Evolutionary conservation across 1,139 yeast genomes (phyloP).

Genomic region (Diutina siamensis): DNA sequence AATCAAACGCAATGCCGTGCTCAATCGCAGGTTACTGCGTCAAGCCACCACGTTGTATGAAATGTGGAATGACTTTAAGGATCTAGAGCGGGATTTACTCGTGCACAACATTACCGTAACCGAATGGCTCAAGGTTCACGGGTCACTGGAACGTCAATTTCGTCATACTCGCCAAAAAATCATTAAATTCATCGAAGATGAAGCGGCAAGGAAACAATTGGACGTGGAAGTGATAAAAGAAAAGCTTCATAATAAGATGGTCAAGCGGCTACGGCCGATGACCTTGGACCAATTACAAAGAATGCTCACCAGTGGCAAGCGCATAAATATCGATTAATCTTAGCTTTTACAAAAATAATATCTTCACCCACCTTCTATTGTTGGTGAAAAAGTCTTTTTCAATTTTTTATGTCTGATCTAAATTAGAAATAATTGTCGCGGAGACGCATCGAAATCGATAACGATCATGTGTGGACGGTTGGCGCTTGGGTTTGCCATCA

Average conservation of each 20-base stretch:
- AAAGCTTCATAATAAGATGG: slow-evolving; percentile 19
- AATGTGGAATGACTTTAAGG: slow-evolving; percentile 30
- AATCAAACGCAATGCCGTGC: neutral
- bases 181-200: slow-evolving; percentile 24
- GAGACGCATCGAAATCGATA: too few species aligned
- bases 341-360: neutral
- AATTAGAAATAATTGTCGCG: too few species aligned
- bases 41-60: slow-evolving; percentile 24
- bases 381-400: too few species aligned
- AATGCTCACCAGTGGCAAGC: slow-evolving; percentile 23
- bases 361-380: neutral
- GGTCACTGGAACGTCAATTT: slow-evolving; percentile 24
- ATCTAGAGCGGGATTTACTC: slow-evolving; percentile 18
- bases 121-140: slow-evolving; percentile 27
- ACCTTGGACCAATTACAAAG: slow-evolving; percentile 29
- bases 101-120: slow-evolving; percentile 21
- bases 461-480: slow-evolving; percentile 6
- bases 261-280: slow-evolving; percentile 17
- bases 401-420: too few species aligned
- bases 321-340: slow-evolving; percentile 17
- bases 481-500: neutral
- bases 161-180: slow-evolving; percentile 25
- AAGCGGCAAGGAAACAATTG: slow-evolving; percentile 16
- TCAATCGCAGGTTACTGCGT: slow-evolving; percentile 12
- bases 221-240: slow-evolving; percentile 20